Conservation (phyloP, 164 flowering plant genomes). For the Cinnamomum micranthum region DNA sequence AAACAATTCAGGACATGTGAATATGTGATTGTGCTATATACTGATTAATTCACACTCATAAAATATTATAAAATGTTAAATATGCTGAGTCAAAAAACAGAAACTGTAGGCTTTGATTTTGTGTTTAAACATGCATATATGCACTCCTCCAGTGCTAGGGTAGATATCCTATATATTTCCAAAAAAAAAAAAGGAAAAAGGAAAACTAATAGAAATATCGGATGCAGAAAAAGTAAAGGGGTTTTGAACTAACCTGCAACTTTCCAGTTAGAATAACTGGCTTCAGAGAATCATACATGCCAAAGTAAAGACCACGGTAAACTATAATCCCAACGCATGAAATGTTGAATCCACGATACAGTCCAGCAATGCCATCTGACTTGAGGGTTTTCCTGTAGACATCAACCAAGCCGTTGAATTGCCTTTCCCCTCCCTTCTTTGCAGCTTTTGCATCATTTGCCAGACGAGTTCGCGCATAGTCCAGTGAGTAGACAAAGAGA, state of each 20-base stretch:
- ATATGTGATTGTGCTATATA: too few species aligned
- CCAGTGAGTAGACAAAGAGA: conserved; percentile 75
- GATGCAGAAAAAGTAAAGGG: conserved; percentile 24
- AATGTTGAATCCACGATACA: conserved; percentile 82
- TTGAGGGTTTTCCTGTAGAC: conserved; percentile 66
- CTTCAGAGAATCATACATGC: conserved; percentile 85
- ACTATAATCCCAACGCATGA: conserved; percentile 81
- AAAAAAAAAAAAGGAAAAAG: not conserved
- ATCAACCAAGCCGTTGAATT: conserved; percentile 73
- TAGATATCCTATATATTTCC: not conserved
- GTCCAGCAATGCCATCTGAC: conserved; percentile 77
- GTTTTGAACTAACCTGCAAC: conserved; percentile 45
- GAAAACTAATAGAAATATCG: not conserved
- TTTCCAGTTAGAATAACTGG: conserved; percentile 61
- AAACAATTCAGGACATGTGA: too few species aligned
- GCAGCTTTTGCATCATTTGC: conserved; percentile 82
- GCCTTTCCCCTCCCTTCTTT: conserved; percentile 81
- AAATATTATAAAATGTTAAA: not conserved
- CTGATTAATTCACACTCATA: conserved; percentile 22
- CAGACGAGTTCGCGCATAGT: conserved; percentile 76
- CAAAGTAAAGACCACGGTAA: conserved; percentile 80
- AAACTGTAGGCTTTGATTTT: too few species aligned
- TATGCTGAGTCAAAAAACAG: too few species aligned
- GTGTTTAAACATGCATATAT: too few species aligned
- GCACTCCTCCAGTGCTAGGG: too few species aligned